Evolutionary conservation across 768 basidiomycete species (phyloP).

Genomic region (Phallus indusiatus): DNA sequence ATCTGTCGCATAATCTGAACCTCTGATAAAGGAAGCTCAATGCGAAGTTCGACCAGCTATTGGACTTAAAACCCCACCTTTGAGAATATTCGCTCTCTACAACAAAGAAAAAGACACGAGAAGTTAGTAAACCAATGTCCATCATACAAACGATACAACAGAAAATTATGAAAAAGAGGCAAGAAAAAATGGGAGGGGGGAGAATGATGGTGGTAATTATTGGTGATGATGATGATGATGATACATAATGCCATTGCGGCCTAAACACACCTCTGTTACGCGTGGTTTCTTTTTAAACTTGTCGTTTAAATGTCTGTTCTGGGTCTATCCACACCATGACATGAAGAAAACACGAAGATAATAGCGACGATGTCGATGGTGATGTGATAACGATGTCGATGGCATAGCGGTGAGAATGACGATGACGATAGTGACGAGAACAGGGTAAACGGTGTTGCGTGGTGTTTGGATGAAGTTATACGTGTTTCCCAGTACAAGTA

Average conservation of each 20-base stretch:
- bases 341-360: slow-evolving; percentile 19
- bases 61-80: slow-evolving; percentile 41
- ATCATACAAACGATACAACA: slow-evolving; percentile 14
- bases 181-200: neutral
- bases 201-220: neutral
- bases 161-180: slow-evolving; percentile 14
- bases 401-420: too few species aligned
- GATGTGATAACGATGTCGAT: too few species aligned
- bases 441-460: too few species aligned
- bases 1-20: slow-evolving; percentile 98
- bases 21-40: slow-evolving; percentile 39
- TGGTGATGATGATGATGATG: slow-evolving; percentile 1
- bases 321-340: slow-evolving; percentile 43
- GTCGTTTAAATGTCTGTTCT: slow-evolving; percentile 87
- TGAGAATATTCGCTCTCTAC: slow-evolving; percentile 95
- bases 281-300: slow-evolving; percentile 97
- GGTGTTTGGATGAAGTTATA: too few species aligned
- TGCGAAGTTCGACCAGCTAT: neutral
- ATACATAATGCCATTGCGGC: neutral
- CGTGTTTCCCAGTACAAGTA: too few species aligned
- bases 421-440: too few species aligned
- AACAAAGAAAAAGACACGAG: slow-evolving; percentile 9
- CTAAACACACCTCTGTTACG: slow-evolving; percentile 83
- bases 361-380: too few species aligned
- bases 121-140: slow-evolving; percentile 15